phyloP scores from a whole-genome alignment of 495 filamentous ascomycete species.

The Penicillium arizonense region DNA sequence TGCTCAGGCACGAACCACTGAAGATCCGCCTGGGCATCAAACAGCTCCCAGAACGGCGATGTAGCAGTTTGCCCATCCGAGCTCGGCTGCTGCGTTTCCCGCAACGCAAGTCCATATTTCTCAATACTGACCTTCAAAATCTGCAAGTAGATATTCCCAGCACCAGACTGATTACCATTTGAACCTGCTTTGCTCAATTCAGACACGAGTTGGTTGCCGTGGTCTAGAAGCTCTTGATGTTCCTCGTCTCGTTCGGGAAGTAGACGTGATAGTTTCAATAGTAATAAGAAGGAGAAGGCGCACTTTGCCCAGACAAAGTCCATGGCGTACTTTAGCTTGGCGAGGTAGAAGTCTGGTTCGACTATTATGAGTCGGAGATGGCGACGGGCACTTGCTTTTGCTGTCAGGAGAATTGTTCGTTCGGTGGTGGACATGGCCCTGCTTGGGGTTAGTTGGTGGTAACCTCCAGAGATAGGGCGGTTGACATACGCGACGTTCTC shows the following conservation, averaged over 20 bases:
- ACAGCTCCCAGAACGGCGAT: constrained; percentile 38
- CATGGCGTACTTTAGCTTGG: constrained; percentile 51
- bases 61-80: constrained; percentile 17
- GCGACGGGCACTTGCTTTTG: constrained; percentile 47
- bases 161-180: constrained; percentile 19
- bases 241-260: constrained; percentile 41
- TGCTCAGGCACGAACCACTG: constrained; percentile 52
- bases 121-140: constrained; percentile 45
- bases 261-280: constrained; percentile 50
- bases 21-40: constrained; percentile 48
- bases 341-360: constrained; percentile 44
- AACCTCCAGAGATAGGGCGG: neutral
- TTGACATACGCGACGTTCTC: constrained; percentile 42
- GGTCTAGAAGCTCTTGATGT: constrained; percentile 38
- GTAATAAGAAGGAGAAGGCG: constrained; percentile 50
- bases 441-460: neutral
- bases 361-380: constrained; percentile 46
- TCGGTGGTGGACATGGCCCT: constrained; percentile 43
- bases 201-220: constrained; percentile 41
- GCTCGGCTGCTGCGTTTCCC: constrained; percentile 26
- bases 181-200: constrained; percentile 39
- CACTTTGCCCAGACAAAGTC: constrained; percentile 58
- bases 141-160: constrained; percentile 43
- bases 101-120: constrained; percentile 44
- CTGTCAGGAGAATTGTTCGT: constrained; percentile 39